phyloP scores from a whole-genome alignment of 768 basidiomycete species.

The Mycena olivaceomarginata region DNA sequence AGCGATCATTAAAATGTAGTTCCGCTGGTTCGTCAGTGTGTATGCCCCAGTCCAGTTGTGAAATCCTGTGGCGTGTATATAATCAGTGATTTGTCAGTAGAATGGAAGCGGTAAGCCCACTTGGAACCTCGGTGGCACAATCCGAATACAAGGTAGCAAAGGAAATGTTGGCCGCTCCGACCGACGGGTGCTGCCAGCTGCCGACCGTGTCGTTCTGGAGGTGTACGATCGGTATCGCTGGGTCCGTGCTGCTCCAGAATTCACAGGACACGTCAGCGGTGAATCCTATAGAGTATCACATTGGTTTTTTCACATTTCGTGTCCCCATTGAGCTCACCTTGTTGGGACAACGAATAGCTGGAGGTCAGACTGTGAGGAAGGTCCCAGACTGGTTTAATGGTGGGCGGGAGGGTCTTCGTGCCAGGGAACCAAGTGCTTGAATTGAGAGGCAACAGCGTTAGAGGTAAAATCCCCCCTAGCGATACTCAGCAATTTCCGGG shows the following conservation, averaged over 20 bases:
- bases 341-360: neutral
- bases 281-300: neutral
- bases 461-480: neutral
- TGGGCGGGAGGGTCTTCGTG: neutral
- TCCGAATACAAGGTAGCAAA: neutral
- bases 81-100: neutral
- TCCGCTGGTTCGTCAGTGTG: no score
- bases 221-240: neutral
- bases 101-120: neutral
- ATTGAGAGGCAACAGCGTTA: neutral
- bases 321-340: constrained; percentile 1
- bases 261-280: neutral
- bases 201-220: neutral
- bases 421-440: neutral
- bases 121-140: neutral
- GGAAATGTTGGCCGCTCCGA: neutral
- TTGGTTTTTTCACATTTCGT: neutral
- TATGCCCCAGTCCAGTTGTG: no score
- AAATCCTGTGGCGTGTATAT: no score
- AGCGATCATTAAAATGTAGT: neutral
- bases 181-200: neutral
- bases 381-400: neutral
- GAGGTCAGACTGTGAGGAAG: neutral
- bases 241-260: neutral
- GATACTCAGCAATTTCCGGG: neutral